These are phyloP conservation scores for Mollisiaceae sp. DNA, from an alignment of 2,329 filamentous ascomycete species.

Conservation along the genomic window DNA sequence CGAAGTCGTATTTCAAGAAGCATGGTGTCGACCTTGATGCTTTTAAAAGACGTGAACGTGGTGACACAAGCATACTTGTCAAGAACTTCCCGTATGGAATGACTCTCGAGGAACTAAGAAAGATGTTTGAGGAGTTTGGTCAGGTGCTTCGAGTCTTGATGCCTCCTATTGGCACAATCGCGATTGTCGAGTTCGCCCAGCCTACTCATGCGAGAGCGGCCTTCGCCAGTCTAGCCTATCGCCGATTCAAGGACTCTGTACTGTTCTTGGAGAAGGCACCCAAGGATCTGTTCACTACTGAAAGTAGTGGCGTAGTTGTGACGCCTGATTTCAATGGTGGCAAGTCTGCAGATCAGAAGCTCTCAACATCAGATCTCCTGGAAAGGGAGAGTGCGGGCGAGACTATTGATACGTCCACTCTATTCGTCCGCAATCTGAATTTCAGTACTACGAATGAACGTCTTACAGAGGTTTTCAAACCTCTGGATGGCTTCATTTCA, in stretches of 20 bases:
- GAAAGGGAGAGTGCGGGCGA: conserved; percentile 58
- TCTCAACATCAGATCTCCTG: conserved; percentile 72
- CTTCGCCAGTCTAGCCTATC: conserved; percentile 84
- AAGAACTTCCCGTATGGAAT: conserved; percentile 88
- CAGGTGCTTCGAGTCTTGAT: conserved; percentile 83
- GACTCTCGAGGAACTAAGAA: conserved; percentile 58
- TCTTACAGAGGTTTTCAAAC: conserved; percentile 77
- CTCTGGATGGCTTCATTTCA: conserved; percentile 86
- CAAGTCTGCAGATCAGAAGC: conserved; percentile 55
- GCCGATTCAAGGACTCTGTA: conserved; percentile 87
- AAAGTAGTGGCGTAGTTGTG: conserved; percentile 27
- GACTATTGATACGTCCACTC: conserved; percentile 71
- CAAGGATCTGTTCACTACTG: conserved; percentile 70
- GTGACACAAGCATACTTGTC: conserved; percentile 85
- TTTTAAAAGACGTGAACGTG: conserved; percentile 84
- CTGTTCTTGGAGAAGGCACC: conserved; percentile 95
- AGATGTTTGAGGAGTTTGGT: conserved; percentile 67
- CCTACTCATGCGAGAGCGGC: conserved; percentile 81
- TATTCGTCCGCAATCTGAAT: conserved; percentile 94
- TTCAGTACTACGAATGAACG: conserved; percentile 83
- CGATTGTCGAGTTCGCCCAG: conserved; percentile 87
- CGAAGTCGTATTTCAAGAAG: conserved; percentile 85
- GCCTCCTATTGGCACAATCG: conserved; percentile 91
- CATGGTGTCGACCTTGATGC: conserved; percentile 92
- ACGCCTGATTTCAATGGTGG: conserved; percentile 27